phyloP scores from a whole-genome alignment of 805 yeast species.

The Spencermartinsiella europaea region DNA sequence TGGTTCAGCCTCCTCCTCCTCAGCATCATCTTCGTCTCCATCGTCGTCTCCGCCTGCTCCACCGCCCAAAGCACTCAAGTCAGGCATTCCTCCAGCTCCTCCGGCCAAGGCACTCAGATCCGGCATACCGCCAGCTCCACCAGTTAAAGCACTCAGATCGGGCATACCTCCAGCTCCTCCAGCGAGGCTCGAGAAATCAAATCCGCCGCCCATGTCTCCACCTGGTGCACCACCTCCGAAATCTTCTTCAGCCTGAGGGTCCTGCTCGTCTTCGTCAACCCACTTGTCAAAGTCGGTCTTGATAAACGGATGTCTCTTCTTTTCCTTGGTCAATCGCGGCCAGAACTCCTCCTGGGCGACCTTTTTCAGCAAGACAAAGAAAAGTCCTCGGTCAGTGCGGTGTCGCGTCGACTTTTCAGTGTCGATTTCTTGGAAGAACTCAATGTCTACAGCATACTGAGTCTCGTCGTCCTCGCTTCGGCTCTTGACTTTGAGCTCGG shows the following conservation, averaged over 20 bases:
- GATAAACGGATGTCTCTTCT: constrained; percentile 69
- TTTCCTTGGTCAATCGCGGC: constrained; percentile 92
- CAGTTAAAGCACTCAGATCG: too few relatives aligned
- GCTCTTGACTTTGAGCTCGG: constrained; percentile 49
- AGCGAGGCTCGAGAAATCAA: constrained; percentile 36
- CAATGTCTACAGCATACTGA: constrained; percentile 59
- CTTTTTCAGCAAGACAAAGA: constrained; percentile 65
- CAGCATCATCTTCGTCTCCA: constrained; percentile 7
- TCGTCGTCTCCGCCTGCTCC: constrained; percentile 12
- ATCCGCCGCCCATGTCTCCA: constrained; percentile 33
- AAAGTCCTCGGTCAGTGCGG: constrained; percentile 58
- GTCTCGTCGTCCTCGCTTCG: constrained; percentile 41
- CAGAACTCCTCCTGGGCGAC: constrained; percentile 70
- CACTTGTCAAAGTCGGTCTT: constrained; percentile 96
- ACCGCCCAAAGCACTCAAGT: constrained; percentile 6
- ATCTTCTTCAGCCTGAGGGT: constrained; percentile 52
- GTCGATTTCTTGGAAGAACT: constrained; percentile 72
- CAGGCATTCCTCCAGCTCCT: constrained; percentile 16
- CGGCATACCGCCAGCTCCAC: constrained; percentile 24
- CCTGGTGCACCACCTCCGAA: constrained; percentile 29
- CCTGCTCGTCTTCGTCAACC: constrained; percentile 99
- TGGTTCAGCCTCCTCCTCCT: constrained; percentile 1
- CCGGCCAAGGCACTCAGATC: constrained; percentile 25
- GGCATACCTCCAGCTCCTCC: constrained; percentile 31
- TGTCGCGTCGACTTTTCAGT: constrained; percentile 54